Base-by-base conservation (phyloP, 208 protist genomes). In the Entamoeba invadens region DNA sequence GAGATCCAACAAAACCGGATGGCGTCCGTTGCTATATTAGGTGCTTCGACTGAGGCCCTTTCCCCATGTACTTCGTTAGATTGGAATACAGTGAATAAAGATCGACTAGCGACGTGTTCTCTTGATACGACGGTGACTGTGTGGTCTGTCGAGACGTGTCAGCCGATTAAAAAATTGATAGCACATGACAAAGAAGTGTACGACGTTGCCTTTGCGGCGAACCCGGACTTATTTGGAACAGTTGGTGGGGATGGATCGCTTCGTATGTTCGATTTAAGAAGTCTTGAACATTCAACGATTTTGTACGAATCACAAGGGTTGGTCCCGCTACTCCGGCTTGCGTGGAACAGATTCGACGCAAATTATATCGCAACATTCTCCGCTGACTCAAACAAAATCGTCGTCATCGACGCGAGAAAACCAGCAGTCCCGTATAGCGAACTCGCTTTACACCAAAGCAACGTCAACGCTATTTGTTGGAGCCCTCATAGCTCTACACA, bases 111-210 rank as follows among this genome's bases (percentile, higher is more conserved):
- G 92, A 99, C 98, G 77, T 98, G 98, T 57, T 98, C 96, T 94
- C 98, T 99, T 46, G 98, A 99, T 96, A 99, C 98, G 3, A 99
- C 98, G 1, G 99, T 99, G 68, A 99, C 98, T 6, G 98, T 99
- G 77, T 99, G 98, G 98, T 98, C 99, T 94, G 95, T 99, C 47
- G 47, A 96, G 93, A 96, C 91, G 21, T 77, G 93, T 91, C 92
- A 95, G 94, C 96, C 98, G 21, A 96, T 96, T 77, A 99, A 98
- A 38, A 98, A 99, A 96, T 96, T 99, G 21, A 99, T 99, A 45
- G 98, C 99, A 14, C 98, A 99, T 96, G 99, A 99, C 96, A 99
- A 99, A 95, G 99, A 99, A 94, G 98, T 99, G 10, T 99, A 98
- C 95, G 99, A 99, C 95, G 98, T 99, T 47, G 98, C 98, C 25